These are phyloP conservation scores for Eremothecium coryli DNA, from an alignment of 1,139 yeast genomes.

Conservation along the genomic window DNA sequence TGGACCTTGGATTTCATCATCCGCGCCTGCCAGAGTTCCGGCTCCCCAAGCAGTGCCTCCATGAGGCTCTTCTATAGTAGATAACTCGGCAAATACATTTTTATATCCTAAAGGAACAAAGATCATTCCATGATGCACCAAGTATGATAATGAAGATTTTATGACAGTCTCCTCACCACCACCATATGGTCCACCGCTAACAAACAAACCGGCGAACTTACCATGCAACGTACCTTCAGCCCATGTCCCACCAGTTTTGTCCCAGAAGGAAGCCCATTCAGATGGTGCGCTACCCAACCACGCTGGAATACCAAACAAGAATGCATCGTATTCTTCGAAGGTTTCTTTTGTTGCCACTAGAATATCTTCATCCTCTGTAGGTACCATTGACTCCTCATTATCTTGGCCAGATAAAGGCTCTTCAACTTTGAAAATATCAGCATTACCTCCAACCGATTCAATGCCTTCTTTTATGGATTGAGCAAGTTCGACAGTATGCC, in stretches of 20 bases:
- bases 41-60: slow-evolving; percentile 82
- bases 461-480: slow-evolving; percentile 55
- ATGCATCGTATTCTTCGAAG: slow-evolving; percentile 53
- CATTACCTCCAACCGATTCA: slow-evolving; percentile 56
- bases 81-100: slow-evolving; percentile 42
- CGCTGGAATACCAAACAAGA: slow-evolving; percentile 68
- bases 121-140: slow-evolving; percentile 66
- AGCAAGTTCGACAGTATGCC: slow-evolving; percentile 60
- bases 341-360: slow-evolving; percentile 49
- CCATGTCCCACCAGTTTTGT: slow-evolving; percentile 69
- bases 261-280: slow-evolving; percentile 68
- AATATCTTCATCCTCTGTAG: too few relatives aligned
- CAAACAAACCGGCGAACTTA: slow-evolving; percentile 61
- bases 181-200: slow-evolving; percentile 64
- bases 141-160: slow-evolving; percentile 49
- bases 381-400: too few relatives aligned
- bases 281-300: slow-evolving; percentile 69
- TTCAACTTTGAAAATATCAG: slow-evolving; percentile 61
- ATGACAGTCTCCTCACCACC: slow-evolving; percentile 67
- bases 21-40: slow-evolving; percentile 60
- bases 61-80: slow-evolving; percentile 53
- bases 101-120: slow-evolving; percentile 70
- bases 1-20: slow-evolving; percentile 66
- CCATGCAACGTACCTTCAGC: slow-evolving; percentile 58
- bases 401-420: slow-evolving; percentile 66